Percentiles rank a stretch among this genome's conserved stretches.
Conservation (phyloP, 176 grass and related monocot species). For the Raddia guianensis region DNA sequence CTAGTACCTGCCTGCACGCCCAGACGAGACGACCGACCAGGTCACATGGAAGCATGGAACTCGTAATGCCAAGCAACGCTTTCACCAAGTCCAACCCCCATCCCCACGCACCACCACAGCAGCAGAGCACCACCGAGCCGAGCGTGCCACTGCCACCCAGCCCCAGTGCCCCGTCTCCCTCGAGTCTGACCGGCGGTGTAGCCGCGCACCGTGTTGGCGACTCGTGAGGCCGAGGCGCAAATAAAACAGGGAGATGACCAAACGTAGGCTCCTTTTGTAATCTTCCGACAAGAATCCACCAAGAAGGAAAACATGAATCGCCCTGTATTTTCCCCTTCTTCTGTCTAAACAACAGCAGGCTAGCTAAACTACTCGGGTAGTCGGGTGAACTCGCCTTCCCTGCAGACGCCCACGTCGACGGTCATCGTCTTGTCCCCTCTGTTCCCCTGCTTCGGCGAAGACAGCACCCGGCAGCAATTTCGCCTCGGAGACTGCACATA, state of each 20-base stretch:
- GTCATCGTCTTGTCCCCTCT: conserved; percentile 62
- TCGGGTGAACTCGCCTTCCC: conserved; percentile 78
- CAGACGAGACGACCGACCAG: too few relatives aligned
- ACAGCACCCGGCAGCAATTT: conserved; percentile 84
- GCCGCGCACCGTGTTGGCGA: not conserved
- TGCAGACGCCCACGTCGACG: conserved; percentile 82
- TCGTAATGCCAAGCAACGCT: conserved; percentile 5
- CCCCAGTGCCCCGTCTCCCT: conserved; percentile 3
- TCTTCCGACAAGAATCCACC: conserved; percentile 25
- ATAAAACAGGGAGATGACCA: not conserved
- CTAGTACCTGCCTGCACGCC: not conserved
- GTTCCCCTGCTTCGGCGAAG: conserved; percentile 47
- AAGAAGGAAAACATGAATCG: conserved; percentile 27
- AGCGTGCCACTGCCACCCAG: not conserved
- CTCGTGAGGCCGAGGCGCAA: conserved; percentile 24
- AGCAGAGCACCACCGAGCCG: not conserved
- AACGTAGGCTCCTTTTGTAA: conserved; percentile 1
- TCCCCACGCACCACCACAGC: not conserved
- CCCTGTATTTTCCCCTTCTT: conserved; percentile 10
- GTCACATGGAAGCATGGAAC: conserved; percentile 3
- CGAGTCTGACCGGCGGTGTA: not conserved
- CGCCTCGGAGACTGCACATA: conserved; percentile 82
- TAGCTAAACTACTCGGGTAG: conserved; percentile 58
- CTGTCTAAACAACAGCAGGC: not conserved
- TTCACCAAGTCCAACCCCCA: not conserved